A percentile compares a stretch with the other conserved stretches of the same genome.
Conservation (phyloP, 805 yeast genomes). For the Cephaloascus albidus region DNA sequence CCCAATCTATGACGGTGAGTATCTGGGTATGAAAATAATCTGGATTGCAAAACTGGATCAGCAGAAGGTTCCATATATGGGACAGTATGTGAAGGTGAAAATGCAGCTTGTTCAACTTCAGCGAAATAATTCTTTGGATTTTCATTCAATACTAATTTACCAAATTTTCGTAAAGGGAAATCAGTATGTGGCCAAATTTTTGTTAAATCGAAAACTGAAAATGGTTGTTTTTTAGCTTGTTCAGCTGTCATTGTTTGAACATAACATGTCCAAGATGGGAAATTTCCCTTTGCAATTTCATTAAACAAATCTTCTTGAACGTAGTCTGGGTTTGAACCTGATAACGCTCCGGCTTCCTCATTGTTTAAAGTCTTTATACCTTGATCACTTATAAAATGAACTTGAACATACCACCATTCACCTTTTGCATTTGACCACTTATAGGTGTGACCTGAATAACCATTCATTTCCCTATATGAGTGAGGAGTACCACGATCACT, state of each 20-base stretch:
- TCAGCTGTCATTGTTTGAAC: constrained; percentile 81
- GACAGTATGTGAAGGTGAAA: constrained; percentile 64
- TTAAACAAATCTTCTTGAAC: constrained; percentile 75
- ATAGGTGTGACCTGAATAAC: constrained; percentile 79
- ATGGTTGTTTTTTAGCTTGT: constrained; percentile 65
- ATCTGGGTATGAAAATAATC: constrained; percentile 69
- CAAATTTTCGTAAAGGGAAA: constrained; percentile 47
- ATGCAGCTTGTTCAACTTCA: constrained; percentile 50
- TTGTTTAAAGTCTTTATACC: constrained; percentile 36
- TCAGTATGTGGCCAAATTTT: constrained; percentile 75
- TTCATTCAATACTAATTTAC: constrained; percentile 42
- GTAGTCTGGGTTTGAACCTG: constrained; percentile 76
- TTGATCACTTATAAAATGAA: constrained; percentile 63
- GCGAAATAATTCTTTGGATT: constrained; percentile 40
- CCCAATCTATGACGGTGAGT: constrained; percentile 75
- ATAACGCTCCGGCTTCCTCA: constrained; percentile 60
- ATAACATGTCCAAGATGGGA: constrained; percentile 80
- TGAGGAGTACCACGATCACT: constrained; percentile 81
- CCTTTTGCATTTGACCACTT: constrained; percentile 72
- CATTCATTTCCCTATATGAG: constrained; percentile 69
- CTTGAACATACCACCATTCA: constrained; percentile 72
- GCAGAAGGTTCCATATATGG: constrained; percentile 72
- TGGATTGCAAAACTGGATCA: constrained; percentile 70
- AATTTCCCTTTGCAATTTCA: constrained; percentile 67
- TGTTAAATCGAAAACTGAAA: constrained; percentile 83